These are phyloP conservation scores for Saturnispora kantuleensis DNA, from an alignment of 805 yeast genomes.

Conservation along the genomic window DNA sequence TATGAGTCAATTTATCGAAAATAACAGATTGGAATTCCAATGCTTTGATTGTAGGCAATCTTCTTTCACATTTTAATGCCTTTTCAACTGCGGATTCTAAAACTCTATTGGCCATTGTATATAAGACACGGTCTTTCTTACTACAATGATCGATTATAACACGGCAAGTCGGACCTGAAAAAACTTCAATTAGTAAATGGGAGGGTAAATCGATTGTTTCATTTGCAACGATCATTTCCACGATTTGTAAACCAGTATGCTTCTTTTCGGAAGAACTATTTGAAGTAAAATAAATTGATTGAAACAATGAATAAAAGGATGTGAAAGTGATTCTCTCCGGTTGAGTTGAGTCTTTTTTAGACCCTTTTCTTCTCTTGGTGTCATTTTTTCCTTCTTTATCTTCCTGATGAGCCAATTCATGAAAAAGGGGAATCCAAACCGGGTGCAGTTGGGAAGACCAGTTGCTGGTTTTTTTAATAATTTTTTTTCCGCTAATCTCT, in stretches of 20 bases:
- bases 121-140: conserved; percentile 52
- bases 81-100: conserved; percentile 34
- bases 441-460: conserved; percentile 73
- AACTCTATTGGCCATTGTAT: conserved; percentile 53
- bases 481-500: conserved; percentile 19
- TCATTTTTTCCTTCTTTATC: conserved; percentile 1
- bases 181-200: conserved; percentile 22
- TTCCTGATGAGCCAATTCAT: conserved; percentile 27
- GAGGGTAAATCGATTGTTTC: conserved; percentile 12
- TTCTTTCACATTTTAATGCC: conserved; percentile 30
- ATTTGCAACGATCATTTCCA: conserved; percentile 36
- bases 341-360: conserved; percentile 6
- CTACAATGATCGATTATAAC: conserved; percentile 69
- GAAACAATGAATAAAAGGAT: conserved; percentile 79
- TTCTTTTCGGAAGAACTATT: conserved; percentile 80
- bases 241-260: conserved; percentile 74
- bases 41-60: conserved; percentile 18
- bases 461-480: conserved; percentile 40
- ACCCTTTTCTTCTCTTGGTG: conserved; percentile 29
- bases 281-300: conserved; percentile 67
- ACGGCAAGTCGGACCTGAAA: conserved; percentile 61
- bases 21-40: conserved; percentile 49
- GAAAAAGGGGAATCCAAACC: conserved; percentile 59
- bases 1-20: conserved; percentile 69
- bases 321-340: conserved; percentile 28